Conservation (phyloP, 176 grass and related monocot genomes). For the Raddia distichophylla region DNA sequence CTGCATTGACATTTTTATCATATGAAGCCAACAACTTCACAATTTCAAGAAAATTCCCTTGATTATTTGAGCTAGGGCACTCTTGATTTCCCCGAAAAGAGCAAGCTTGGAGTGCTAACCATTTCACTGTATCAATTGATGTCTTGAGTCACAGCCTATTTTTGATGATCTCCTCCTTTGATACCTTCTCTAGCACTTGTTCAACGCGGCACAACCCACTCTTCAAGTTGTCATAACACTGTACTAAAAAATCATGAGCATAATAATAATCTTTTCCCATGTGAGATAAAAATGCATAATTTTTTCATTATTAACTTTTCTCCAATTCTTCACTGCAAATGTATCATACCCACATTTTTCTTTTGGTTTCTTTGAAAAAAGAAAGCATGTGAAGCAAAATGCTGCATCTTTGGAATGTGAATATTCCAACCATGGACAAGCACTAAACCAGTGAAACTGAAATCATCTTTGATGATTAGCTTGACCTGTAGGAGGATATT, state of each 20-base stretch:
- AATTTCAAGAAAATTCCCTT: too few relatives aligned
- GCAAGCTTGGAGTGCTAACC: not conserved
- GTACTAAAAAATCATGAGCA: not conserved
- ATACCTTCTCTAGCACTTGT: not conserved
- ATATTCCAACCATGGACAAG: too few relatives aligned
- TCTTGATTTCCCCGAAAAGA: not conserved
- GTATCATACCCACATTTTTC: not conserved
- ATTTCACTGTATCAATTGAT: not conserved
- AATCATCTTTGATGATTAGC: too few relatives aligned
- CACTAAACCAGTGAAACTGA: too few relatives aligned
- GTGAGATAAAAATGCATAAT: too few relatives aligned
- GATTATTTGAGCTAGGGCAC: not conserved
- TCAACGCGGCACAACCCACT: not conserved
- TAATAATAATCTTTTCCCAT: not conserved
- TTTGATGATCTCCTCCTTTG: fast-evolving
- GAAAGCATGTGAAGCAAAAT: too few relatives aligned
- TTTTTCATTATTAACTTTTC: too few relatives aligned
- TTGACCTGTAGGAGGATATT: too few relatives aligned
- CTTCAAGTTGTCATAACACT: not conserved
- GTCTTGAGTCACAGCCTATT: not conserved
- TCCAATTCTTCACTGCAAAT: not conserved
- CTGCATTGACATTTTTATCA: too few relatives aligned
- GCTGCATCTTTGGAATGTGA: too few relatives aligned
- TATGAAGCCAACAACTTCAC: not conserved
- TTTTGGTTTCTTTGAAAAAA: too few relatives aligned